A percentile compares a stretch with the other conserved stretches of the same genome.
Conservation (phyloP, 2,329 filamentous ascomycete species). For the Neodidymelliopsis sp. region DNA sequence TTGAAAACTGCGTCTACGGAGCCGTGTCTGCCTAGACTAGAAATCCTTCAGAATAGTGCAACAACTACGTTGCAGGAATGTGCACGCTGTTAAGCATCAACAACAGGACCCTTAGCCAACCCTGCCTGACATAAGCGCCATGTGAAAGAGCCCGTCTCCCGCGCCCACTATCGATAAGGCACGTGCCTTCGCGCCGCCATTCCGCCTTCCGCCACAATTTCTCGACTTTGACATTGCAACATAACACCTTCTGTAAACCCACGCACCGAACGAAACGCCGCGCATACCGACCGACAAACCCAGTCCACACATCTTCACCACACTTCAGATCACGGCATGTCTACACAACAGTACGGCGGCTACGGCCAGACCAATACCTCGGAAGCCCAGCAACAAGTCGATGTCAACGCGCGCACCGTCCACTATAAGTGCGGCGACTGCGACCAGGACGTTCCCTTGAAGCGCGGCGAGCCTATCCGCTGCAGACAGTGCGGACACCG, state of each 20-base stretch:
- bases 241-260: background rate
- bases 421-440: constrained; percentile 79
- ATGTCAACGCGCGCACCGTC: constrained; percentile 55
- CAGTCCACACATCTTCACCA: background rate
- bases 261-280: too few species aligned
- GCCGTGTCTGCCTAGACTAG: too few species aligned
- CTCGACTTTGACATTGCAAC: background rate
- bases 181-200: constrained; percentile 13
- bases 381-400: constrained; percentile 38
- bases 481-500: constrained; percentile 95
- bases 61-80: background rate
- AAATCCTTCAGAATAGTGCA: background rate
- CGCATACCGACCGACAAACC: background rate
- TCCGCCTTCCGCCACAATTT: constrained; percentile 14
- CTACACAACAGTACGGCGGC: constrained; percentile 19
- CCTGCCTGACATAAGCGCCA: constrained; percentile 8
- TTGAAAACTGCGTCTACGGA: too few species aligned
- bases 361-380: constrained; percentile 20
- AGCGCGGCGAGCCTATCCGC: constrained; percentile 79
- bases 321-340: constrained; percentile 7
- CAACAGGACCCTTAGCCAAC: constrained; percentile 7
- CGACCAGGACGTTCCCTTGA: constrained; percentile 76
- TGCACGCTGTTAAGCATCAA: background rate
- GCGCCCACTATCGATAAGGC: constrained; percentile 13
- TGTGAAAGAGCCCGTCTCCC: constrained; percentile 9